Percentiles rank a stretch among this genome's conserved stretches.
Evolutionary conservation across 768 basidiomycete genomes (phyloP).

Genomic region (Tricholomella constricta): DNA sequence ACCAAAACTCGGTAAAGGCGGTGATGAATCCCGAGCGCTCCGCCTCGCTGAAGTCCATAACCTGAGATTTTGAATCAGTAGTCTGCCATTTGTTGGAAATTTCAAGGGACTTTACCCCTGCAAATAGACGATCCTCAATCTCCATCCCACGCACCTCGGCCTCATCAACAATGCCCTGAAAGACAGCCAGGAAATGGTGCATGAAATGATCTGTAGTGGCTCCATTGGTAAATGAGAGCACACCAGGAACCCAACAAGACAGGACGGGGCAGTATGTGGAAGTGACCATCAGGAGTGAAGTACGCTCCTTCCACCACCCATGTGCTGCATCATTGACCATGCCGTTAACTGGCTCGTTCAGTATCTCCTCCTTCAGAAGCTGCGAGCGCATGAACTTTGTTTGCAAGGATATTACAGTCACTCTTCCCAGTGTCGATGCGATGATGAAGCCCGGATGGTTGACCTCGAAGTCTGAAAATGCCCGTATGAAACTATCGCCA

Average conservation of each 20-base stretch:
- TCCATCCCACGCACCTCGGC: constrained; percentile 10
- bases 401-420: constrained; percentile 30
- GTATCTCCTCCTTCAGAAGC: constrained; percentile 22
- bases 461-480: constrained; percentile 10
- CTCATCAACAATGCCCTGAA: constrained; percentile 28
- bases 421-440: constrained; percentile 11
- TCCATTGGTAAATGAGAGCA: constrained; percentile 37
- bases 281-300: constrained; percentile 31
- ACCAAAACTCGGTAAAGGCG: constrained; percentile 17
- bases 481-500: constrained; percentile 16
- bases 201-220: constrained; percentile 30
- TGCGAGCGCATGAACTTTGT: constrained; percentile 29
- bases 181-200: constrained; percentile 31
- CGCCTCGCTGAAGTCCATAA: constrained; percentile 14
- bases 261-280: constrained; percentile 30
- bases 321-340: constrained; percentile 38
- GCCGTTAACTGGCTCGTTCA: constrained; percentile 29
- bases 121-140: constrained; percentile 1
- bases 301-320: constrained; percentile 32
- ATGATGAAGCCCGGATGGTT: constrained; percentile 25
- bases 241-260: constrained; percentile 33
- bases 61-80: background rate
- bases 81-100: background rate
- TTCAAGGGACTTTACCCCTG: background rate
- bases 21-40: constrained; percentile 1